Base-by-base conservation (phyloP, 306 rosid species). In the Cicer bijugum region DNA sequence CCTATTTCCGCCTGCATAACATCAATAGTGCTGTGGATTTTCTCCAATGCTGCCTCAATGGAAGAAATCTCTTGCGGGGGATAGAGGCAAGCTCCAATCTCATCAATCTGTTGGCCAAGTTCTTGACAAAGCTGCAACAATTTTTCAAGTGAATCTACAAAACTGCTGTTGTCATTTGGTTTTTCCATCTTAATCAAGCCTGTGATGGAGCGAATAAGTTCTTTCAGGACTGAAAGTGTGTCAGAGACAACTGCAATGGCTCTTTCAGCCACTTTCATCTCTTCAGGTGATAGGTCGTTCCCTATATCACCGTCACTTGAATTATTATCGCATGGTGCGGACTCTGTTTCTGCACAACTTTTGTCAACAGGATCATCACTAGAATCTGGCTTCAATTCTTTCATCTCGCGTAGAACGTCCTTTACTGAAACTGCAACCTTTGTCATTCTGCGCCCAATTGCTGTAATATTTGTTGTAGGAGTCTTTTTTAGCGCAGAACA, bases 361-460 rank as follows among this genome's bases (percentile, higher is more conserved):
- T 77, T 74, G 11, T 85, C 91, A 42, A 48, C 71, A 12, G 46
- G 45, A 71, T 61, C 75, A 35, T 86, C 84, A 7, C 84, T 75
- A 38, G 91, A 78, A 23, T 4, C 84, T 5, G 91, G 89, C 83
- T 87, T 95, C 68, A 95, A 86, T 85, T 95, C 99, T 75, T 86
- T 95, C 96, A 95, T 83, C 82, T 95, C 99, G 1, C 97, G 96
- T 59, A 95, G 89, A 81, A 95, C 97, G 6, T 91, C 99, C 78
- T 91, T 95, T 67, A 91, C 81, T 9, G 97, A 84, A 72, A 91
- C 93, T 1, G 97, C 99, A 73, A 91, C 88, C 78, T 83, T 90
- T 3, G 96, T 88, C 86, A 91, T 84, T 63, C 84, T 90, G 71
- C 97, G 84, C 67, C 99, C 97, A 69, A 95, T 85, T 10, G 97